Conservation (phyloP, 2,329 filamentous ascomycete genomes). For the Fusarium beomiforme region DNA sequence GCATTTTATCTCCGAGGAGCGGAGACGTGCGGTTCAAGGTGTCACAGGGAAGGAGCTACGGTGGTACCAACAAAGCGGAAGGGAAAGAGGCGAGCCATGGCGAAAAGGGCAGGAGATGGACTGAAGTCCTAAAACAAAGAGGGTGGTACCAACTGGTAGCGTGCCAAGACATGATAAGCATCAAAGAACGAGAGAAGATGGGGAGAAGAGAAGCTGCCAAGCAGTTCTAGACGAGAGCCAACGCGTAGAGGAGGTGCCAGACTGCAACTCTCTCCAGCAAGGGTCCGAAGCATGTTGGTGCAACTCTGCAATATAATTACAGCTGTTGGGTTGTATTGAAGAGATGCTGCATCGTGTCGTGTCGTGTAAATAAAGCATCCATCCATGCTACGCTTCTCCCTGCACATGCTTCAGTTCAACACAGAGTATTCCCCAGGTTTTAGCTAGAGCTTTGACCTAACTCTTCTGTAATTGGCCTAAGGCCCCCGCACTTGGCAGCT, state of each 20-base stretch:
- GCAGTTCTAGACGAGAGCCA: conserved; percentile 12
- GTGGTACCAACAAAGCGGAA: conserved; percentile 1
- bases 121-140: background rate
- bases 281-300: background rate
- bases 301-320: background rate
- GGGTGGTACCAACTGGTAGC: conserved; percentile 7
- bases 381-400: background rate
- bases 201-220: conserved; percentile 8
- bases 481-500: conserved; percentile 34
- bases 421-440: background rate
- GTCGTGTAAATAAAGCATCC: conserved; percentile 1
- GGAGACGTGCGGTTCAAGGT: background rate
- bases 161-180: conserved; percentile 34
- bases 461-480: background rate
- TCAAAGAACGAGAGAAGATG: background rate
- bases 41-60: background rate
- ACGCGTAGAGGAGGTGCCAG: background rate
- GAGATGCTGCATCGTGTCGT: background rate
- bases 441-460: background rate
- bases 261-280: background rate
- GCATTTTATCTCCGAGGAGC: conserved; percentile 25
- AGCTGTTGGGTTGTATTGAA: background rate
- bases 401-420: background rate
- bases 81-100: conserved; percentile 5
- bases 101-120: conserved; percentile 40